A percentile compares a stretch with the other conserved stretches of the same genome.
Conservation (phyloP, 352 stramenopile genomes). For the Halophytophthora polymorphica region DNA sequence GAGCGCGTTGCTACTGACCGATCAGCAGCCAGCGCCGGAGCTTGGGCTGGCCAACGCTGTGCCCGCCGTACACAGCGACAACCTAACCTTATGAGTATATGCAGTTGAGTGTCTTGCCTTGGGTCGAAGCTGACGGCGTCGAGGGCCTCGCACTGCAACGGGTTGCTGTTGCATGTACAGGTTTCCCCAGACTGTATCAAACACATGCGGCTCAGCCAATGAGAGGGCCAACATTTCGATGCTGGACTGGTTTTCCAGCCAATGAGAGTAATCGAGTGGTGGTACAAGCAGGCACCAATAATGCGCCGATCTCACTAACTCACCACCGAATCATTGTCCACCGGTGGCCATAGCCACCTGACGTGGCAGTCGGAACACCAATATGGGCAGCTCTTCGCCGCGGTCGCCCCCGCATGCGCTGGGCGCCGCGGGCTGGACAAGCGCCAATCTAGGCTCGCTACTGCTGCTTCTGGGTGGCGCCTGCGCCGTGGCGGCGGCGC, state of each 20-base stretch:
- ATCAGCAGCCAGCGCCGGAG: neutral
- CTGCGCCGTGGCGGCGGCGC: slow-evolving; percentile 37
- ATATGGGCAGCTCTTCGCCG: neutral
- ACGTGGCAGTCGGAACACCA: slow-evolving; percentile 11
- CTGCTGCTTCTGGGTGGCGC: slow-evolving; percentile 38
- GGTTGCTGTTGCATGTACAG: too few species aligned
- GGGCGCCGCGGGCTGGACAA: neutral
- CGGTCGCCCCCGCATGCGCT: too few species aligned
- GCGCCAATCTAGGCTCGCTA: slow-evolving; percentile 31
- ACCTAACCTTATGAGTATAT: slow-evolving; percentile 1
- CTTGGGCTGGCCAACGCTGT: neutral
- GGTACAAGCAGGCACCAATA: too few species aligned
- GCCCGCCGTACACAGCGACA: neutral
- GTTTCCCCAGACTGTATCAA: too few species aligned
- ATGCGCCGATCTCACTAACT: too few species aligned
- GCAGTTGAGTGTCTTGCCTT: neutral
- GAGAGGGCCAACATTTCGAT: too few species aligned
- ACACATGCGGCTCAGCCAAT: too few species aligned
- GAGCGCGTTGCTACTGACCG: neutral
- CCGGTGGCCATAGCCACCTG: neutral
- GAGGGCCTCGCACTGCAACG: neutral
- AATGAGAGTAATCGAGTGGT: too few species aligned
- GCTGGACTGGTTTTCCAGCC: too few species aligned
- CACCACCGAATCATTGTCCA: too few species aligned
- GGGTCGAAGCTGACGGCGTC: neutral